Evolutionary conservation across 1,284 basidiomycete genomes (phyloP).

Genomic region (Lignosus rhinocerotis): DNA sequence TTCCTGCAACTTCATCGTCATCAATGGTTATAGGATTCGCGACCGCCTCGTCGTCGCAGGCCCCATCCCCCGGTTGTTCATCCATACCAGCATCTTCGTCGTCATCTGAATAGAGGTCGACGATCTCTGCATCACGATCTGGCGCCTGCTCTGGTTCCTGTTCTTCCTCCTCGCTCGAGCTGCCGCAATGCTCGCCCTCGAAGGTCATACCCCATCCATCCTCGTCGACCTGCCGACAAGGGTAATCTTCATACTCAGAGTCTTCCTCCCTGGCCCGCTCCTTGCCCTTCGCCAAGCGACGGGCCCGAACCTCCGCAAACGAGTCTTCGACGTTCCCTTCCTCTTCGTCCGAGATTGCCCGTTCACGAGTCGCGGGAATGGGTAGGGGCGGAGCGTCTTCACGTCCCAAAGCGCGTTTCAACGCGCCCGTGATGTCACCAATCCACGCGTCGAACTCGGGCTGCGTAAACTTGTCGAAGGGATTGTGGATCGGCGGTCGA

Average conservation of each 20-base stretch:
- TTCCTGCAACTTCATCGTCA: slow-evolving; percentile 12
- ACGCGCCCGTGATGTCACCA: slow-evolving; percentile 54
- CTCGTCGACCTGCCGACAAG: slow-evolving; percentile 28
- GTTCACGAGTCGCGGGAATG: slow-evolving; percentile 6
- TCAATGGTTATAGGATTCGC: background rate
- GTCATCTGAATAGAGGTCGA: slow-evolving; percentile 29
- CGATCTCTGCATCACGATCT: slow-evolving; percentile 16
- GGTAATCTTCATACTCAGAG: slow-evolving; percentile 22
- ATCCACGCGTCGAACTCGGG: slow-evolving; percentile 70
- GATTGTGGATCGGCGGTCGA: slow-evolving; percentile 60
- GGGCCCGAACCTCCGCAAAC: slow-evolving; percentile 50
- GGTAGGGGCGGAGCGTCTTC: slow-evolving; percentile 26
- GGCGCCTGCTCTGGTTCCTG: slow-evolving; percentile 25
- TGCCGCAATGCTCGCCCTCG: slow-evolving; percentile 28
- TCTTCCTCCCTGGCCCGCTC: slow-evolving; percentile 49
- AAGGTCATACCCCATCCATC: slow-evolving; percentile 26
- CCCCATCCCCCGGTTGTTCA: background rate
- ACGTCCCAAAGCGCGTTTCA: slow-evolving; percentile 55
- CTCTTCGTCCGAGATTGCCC: slow-evolving; percentile 27
- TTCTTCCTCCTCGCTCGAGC: slow-evolving; percentile 32
- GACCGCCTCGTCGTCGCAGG: slow-evolving; percentile 7
- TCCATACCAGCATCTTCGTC: slow-evolving; percentile 14
- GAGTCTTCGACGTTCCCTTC: slow-evolving; percentile 48
- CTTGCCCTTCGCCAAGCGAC: slow-evolving; percentile 57
- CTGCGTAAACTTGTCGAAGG: slow-evolving; percentile 69